phyloP scores from a whole-genome alignment of 192 early-diverging fungal species.

The Podila clonocystis region DNA sequence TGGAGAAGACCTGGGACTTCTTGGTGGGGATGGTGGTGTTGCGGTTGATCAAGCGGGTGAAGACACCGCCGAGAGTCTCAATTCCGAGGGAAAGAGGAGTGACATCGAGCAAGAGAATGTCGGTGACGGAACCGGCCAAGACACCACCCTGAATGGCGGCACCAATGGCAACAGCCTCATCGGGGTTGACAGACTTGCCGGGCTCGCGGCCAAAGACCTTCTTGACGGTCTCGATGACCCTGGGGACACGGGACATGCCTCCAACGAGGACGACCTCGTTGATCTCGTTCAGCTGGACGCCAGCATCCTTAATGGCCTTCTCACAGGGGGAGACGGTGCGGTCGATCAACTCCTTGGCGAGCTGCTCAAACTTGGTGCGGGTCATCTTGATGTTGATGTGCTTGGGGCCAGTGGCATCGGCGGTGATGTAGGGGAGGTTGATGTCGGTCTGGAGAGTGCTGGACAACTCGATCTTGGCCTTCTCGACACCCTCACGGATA shows the following conservation, averaged over 20 bases:
- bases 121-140: slow-evolving; percentile 86
- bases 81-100: slow-evolving; percentile 95
- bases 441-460: slow-evolving; percentile 91
- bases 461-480: slow-evolving; percentile 98
- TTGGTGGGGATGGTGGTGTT: slow-evolving; percentile 98
- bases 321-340: slow-evolving; percentile 92
- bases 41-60: slow-evolving; percentile 90
- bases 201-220: slow-evolving; percentile 84
- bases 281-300: slow-evolving; percentile 80
- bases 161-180: slow-evolving; percentile 95
- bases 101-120: slow-evolving; percentile 91
- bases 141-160: slow-evolving; percentile 96
- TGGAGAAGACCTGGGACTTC: slow-evolving; percentile 94
- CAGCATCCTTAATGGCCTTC: slow-evolving; percentile 94
- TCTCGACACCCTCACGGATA: slow-evolving; percentile 95
- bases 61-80: slow-evolving; percentile 93
- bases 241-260: slow-evolving; percentile 95
- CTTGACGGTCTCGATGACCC: slow-evolving; percentile 88
- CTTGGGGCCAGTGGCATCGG: slow-evolving; percentile 86
- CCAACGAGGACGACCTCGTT: slow-evolving; percentile 95
- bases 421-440: slow-evolving; percentile 94
- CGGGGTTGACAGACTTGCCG: slow-evolving; percentile 92
- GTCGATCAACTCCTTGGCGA: slow-evolving; percentile 82
- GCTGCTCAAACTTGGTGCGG: slow-evolving; percentile 86
- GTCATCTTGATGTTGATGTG: slow-evolving; percentile 95